Evolutionary conservation across 2,329 filamentous ascomycete genomes (phyloP).

Genomic region (Ceratocystiopsis minuta): DNA sequence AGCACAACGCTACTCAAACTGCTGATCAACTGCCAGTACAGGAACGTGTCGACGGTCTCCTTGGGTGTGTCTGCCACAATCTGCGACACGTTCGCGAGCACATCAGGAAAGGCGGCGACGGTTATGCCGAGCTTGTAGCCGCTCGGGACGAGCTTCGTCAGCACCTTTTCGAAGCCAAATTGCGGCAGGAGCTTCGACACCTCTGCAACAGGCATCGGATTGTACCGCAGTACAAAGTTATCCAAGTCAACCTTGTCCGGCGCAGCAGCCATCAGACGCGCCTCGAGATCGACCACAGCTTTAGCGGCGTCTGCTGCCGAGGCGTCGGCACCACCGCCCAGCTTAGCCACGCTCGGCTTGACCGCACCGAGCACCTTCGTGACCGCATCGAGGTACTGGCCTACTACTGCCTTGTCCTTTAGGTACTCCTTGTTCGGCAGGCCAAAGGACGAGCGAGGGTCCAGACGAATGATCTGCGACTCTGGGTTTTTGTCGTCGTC

Average conservation of each 20-base stretch:
- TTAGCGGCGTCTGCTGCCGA: conserved; percentile 13
- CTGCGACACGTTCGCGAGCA: conserved; percentile 37
- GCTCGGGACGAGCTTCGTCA: conserved; percentile 32
- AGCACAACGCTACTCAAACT: conserved; percentile 35
- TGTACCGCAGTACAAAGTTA: conserved; percentile 26
- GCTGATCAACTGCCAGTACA: conserved; percentile 45
- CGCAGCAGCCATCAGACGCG: conserved; percentile 1
- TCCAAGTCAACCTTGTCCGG: conserved; percentile 6
- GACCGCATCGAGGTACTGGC: conserved; percentile 30
- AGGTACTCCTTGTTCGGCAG: conserved; percentile 46
- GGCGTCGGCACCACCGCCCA: conserved; percentile 1
- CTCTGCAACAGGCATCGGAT: conserved; percentile 39
- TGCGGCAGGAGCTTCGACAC: conserved; percentile 36
- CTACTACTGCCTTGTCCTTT: conserved; percentile 31
- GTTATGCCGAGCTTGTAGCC: conserved; percentile 32
- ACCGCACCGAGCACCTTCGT: conserved; percentile 18
- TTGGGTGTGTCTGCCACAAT: conserved; percentile 35
- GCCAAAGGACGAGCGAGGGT: conserved; percentile 33
- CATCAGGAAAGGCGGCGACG: conserved; percentile 41
- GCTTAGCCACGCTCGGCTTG: conserved; percentile 12
- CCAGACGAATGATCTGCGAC: conserved; percentile 17
- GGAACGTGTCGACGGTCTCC: conserved; percentile 41
- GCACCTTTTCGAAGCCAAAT: conserved; percentile 32
- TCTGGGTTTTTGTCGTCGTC: conserved; percentile 26
- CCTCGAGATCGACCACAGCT: conserved; percentile 11